Conservation (phyloP, 108 stramenopile species). For the Bacterosira constricta region DNA sequence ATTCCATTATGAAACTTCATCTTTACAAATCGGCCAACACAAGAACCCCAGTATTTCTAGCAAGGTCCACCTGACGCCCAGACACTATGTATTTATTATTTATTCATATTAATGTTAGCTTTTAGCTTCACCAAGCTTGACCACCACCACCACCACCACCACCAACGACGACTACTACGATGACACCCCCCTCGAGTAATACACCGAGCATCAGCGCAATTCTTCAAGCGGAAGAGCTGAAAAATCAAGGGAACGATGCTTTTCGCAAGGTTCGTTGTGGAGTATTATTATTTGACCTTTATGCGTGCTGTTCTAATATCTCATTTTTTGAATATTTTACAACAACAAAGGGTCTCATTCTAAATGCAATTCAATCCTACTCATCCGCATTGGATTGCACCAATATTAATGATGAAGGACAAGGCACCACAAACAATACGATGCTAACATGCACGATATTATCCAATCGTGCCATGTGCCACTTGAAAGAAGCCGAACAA, state of each 20-base stretch:
- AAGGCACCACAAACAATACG: not conserved
- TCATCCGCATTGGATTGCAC: constrained; percentile 54
- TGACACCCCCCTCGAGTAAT: not conserved
- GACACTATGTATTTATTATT: no score
- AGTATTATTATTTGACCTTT: not conserved
- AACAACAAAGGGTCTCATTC: constrained; percentile 30
- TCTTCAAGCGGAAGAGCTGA: constrained; percentile 40
- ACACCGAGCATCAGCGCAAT: not conserved
- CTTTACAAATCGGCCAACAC: not conserved
- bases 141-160: not conserved
- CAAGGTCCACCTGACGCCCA: no score
- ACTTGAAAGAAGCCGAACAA: constrained; percentile 44
- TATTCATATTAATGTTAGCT: no score
- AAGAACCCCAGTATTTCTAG: no score
- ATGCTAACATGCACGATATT: constrained; percentile 55
- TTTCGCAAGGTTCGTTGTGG: constrained; percentile 59
- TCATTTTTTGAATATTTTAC: not conserved
- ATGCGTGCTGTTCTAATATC: not conserved
- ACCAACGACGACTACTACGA: not conserved
- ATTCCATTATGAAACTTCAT: no score
- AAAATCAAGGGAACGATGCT: constrained; percentile 68
- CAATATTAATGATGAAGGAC: constrained; percentile 1
- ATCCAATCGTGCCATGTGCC: constrained; percentile 84
- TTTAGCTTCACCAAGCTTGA: no score
- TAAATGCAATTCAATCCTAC: constrained; percentile 53